These are phyloP conservation scores for Leccinum laetum DNA, from an alignment of 1,284 basidiomycete genomes.

Conservation along the genomic window DNA sequence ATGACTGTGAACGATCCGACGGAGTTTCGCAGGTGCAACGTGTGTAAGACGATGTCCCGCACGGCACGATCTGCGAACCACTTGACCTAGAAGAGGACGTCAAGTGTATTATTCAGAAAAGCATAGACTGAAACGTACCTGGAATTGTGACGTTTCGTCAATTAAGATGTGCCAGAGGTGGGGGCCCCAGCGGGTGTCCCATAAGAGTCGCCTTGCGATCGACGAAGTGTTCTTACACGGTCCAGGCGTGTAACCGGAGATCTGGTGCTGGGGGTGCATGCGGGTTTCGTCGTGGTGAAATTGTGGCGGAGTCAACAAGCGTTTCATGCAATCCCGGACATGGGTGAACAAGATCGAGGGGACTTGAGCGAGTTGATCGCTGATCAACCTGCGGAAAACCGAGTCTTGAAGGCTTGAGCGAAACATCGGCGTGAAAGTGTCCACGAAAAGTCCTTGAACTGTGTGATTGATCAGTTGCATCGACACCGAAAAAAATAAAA, in stretches of 20 bases:
- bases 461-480: background rate
- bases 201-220: too few species aligned
- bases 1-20: background rate
- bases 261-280: too few species aligned
- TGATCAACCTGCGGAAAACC: background rate
- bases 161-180: too few species aligned
- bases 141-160: background rate
- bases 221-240: background rate
- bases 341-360: background rate
- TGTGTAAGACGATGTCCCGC: background rate
- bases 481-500: too few species aligned
- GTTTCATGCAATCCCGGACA: too few species aligned
- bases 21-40: background rate
- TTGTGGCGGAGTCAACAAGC: too few species aligned
- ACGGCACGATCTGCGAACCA: background rate
- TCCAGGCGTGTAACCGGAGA: too few species aligned
- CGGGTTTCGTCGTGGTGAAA: too few species aligned
- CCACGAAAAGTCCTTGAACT: background rate
- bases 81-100: background rate
- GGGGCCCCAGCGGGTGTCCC: too few species aligned
- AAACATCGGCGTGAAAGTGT: background rate
- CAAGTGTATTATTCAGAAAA: background rate
- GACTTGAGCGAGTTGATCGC: background rate
- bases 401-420: background rate
- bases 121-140: background rate